Evolutionary conservation across 2,329 filamentous ascomycete genomes (phyloP), one percentile per base, ranked within the genome.

Genomic region (Fusarium tanahbumbuense): DNA sequence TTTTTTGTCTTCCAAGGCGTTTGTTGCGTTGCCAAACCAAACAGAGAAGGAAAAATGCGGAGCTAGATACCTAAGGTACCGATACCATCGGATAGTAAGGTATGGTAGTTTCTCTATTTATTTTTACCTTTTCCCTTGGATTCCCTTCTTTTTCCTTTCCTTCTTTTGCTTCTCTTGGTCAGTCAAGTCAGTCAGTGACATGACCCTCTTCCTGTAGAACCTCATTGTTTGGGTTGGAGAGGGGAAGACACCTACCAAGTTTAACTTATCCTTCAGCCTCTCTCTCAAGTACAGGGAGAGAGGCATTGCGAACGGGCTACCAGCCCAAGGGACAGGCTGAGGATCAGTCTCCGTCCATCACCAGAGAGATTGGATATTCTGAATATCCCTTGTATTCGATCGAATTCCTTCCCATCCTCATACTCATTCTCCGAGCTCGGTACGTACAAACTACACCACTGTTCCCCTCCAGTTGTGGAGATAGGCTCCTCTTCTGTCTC

Each of bases 161-260:
- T 40, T 37, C 67, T 47, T 64, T 63, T 60, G 63, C 60, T 59
- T 61, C 60, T 70, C 61, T 67, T 67, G 53, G 46, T 60, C 62
- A 56, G 55, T 70, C 67, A 53, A 50, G 53, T 64, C 67, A 59
- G 50, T 70, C 62, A 56, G 58, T 61, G 59, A 64, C 56, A 68
- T 49, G 54, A 50, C 52, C 68, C 64, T 71, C 56, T 49, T 71
- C 55, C 50, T 44, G 37, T 67, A 68, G 32, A 49, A 60, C 67
- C 68, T 71, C 54, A 53, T 46, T 65, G 27, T 52, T 52, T 57
- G 27, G 68, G 68, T 49, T 65, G 70, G 57, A 74, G 72, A 74
- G 66, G 65, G 60, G 61, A 60, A 57, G 67, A 67, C 25, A 46
- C 37, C 32, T 52, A 16, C 49, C 13, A 40, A 64, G 25, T 56